Evolutionary conservation across 2,329 filamentous ascomycete species (phyloP), one percentile per base, ranked within the genome.

Genomic region (Calonectria honghensis): DNA sequence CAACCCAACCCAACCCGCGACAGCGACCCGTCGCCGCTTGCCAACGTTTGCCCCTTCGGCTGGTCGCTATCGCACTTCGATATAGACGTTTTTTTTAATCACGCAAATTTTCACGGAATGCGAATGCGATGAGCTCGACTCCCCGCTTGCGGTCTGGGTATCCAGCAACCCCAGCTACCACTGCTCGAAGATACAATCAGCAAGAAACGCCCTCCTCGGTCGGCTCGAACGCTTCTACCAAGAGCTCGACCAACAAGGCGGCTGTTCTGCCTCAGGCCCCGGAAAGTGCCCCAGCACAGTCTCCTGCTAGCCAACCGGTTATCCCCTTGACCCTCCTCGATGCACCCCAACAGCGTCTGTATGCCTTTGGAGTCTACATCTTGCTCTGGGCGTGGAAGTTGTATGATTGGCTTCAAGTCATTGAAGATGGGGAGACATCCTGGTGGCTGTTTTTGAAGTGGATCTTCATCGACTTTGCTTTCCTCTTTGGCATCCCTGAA

Each of bases 361-460:
- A 98, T 84, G 93, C 95, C 63, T 91, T 94, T 76, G 93, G 92
- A n/a, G 86, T 98, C 77, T 98, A 98, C 84, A 84, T 93, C 52
- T 88, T 90, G 39, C 86, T 99, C 31, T 90, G 94, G 85, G 93
- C 92, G 75, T 98, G 95, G 93, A 93, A 95, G 81, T 86, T 97
- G 41, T 98, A 96, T 85, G 96, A 99, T 87, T 98, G 95, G 88
- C 91, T 93, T 77, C 91, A 91, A 72, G 87, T 96, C 76, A 90
- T 96, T 50, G 93, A 96, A 72, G 94, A 96, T 77, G 95, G 97
- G 77, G 91, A 94, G 73, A 93, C 95, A 81, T 98, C 96, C n/a
- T 93, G 97, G 75, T 94, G 93, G 90, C 90, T 96, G 64, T 98
- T 98, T 83, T 87, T 98, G 82, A 99, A 98, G 90, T 99, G 97